Conservation (phyloP, 2,329 filamentous ascomycete species). For the Lithohypha guttulata region DNA sequence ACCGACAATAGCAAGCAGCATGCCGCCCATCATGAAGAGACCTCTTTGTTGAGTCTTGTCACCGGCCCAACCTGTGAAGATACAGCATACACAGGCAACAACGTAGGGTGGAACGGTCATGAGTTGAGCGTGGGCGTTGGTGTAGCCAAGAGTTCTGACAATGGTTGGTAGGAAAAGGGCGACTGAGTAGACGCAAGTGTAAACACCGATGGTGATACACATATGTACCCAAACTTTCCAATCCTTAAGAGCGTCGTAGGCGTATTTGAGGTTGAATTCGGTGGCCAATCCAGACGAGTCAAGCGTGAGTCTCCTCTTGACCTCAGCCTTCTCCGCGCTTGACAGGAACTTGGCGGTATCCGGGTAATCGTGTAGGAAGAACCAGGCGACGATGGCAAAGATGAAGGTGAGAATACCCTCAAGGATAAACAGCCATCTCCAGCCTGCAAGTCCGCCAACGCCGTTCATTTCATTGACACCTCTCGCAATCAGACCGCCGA, state of each 20-base stretch:
- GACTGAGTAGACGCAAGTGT: constrained; percentile 42
- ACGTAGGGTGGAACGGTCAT: constrained; percentile 56
- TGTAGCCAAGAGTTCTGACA: constrained; percentile 34
- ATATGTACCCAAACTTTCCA: constrained; percentile 65
- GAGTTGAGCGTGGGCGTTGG: constrained; percentile 36
- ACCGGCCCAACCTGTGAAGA: constrained; percentile 48
- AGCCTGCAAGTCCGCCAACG: too few relatives aligned
- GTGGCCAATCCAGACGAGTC: too few relatives aligned
- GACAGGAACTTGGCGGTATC: constrained; percentile 39
- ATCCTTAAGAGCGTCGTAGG: constrained; percentile 53
- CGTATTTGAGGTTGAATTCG: too few relatives aligned
- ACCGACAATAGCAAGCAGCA: constrained; percentile 48
- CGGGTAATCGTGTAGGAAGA: constrained; percentile 35
- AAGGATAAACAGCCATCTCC: too few relatives aligned
- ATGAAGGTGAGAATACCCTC: constrained; percentile 62
- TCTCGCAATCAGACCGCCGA: too few relatives aligned
- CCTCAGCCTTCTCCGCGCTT: constrained; percentile 60
- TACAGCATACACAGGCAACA: constrained; percentile 49
- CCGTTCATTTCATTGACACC: too few relatives aligned
- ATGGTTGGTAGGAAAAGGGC: constrained; percentile 34
- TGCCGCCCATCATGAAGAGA: constrained; percentile 51
- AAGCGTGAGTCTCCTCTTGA: constrained; percentile 56
- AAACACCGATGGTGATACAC: constrained; percentile 61
- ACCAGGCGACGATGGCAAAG: constrained; percentile 28
- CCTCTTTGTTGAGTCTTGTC: constrained; percentile 49